A percentile compares a stretch with the other conserved stretches of the same genome.
phyloP scores from a whole-genome alignment of 352 stramenopile species.

The Globisporangium spinosum region DNA sequence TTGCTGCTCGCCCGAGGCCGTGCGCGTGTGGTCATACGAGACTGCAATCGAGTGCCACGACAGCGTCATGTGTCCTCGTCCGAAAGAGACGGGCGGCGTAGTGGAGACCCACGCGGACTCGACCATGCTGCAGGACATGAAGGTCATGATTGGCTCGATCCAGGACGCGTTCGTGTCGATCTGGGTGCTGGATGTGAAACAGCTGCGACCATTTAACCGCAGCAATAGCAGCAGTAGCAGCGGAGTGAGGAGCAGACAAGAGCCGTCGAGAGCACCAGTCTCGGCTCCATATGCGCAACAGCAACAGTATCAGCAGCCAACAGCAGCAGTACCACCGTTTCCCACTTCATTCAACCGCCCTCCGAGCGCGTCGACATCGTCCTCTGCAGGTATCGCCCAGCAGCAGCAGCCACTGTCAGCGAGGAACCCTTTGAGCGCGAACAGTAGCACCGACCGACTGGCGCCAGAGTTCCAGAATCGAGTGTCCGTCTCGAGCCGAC shows the following conservation, averaged over 20 bases:
- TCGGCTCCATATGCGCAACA: conserved; percentile 16
- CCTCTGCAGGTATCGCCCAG: not conserved
- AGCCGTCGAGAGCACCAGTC: conserved; percentile 15
- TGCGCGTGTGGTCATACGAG: conserved; percentile 86
- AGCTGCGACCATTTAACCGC: conserved; percentile 61
- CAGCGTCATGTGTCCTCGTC: conserved; percentile 50
- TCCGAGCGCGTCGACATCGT: not conserved
- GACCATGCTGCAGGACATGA: conserved; percentile 79
- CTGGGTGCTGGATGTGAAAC: conserved; percentile 72
- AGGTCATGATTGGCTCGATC: conserved; percentile 79
- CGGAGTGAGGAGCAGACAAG: conserved; percentile 5
- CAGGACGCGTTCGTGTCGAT: conserved; percentile 80
- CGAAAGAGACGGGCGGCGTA: conserved; percentile 43
- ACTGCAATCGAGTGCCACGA: conserved; percentile 81
- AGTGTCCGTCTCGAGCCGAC: conserved; percentile 22
- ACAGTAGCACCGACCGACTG: conserved; percentile 13
- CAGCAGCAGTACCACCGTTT: not conserved
- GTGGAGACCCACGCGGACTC: conserved; percentile 64
- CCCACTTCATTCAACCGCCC: not conserved
- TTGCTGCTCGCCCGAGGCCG: conserved; percentile 67
- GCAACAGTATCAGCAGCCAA: conserved; percentile 3
- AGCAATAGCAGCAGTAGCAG: conserved; percentile 16
- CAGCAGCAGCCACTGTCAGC: conserved; percentile 3
- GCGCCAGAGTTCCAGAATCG: conserved; percentile 16
- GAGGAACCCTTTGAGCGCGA: not conserved